These are phyloP conservation scores for Puccinia horiana DNA, from an alignment of 1,284 basidiomycete genomes.

Conservation along the genomic window DNA sequence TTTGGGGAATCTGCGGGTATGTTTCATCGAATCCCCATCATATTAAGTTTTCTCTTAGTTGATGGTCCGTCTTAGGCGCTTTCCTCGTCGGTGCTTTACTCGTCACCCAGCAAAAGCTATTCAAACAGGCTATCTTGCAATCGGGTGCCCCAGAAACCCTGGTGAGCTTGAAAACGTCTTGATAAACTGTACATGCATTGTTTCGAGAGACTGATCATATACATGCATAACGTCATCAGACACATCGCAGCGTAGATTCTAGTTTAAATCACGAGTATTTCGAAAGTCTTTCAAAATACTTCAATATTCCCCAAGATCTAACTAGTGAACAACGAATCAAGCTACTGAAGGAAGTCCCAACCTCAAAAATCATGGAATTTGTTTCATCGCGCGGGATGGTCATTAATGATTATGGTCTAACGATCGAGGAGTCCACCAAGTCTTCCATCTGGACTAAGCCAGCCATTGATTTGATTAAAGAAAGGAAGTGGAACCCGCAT, in stretches of 20 bases:
- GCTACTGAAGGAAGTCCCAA: conserved; percentile 15
- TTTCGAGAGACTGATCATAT: not conserved
- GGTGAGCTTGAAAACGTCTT: not conserved
- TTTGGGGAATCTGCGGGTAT: conserved; percentile 48
- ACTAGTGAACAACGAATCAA: conserved; percentile 7
- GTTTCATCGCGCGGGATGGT: not conserved
- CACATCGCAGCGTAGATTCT: conserved; percentile 16
- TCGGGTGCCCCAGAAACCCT: conserved; percentile 34
- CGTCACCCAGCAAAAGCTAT: conserved; percentile 36
- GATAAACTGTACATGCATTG: not conserved
- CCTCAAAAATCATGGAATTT: conserved; percentile 22
- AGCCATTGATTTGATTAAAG: conserved; percentile 26
- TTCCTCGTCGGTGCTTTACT: conserved; percentile 31
- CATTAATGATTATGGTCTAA: conserved; percentile 36
- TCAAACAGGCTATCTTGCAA: conserved; percentile 44
- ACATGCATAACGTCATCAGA: not conserved
- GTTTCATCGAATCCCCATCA: not conserved
- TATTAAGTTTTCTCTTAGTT: not conserved
- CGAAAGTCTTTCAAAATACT: not conserved
- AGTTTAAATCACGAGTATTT: conserved; percentile 12
- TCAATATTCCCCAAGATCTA: conserved; percentile 10
- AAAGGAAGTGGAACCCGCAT: conserved; percentile 45
- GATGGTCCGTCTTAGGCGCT: conserved; percentile 28
- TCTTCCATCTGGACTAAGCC: conserved; percentile 9
- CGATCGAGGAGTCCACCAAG: conserved; percentile 34